phyloP scores from a whole-genome alignment of 2,329 filamentous ascomycete species.

The Aspergillus awamori region DNA sequence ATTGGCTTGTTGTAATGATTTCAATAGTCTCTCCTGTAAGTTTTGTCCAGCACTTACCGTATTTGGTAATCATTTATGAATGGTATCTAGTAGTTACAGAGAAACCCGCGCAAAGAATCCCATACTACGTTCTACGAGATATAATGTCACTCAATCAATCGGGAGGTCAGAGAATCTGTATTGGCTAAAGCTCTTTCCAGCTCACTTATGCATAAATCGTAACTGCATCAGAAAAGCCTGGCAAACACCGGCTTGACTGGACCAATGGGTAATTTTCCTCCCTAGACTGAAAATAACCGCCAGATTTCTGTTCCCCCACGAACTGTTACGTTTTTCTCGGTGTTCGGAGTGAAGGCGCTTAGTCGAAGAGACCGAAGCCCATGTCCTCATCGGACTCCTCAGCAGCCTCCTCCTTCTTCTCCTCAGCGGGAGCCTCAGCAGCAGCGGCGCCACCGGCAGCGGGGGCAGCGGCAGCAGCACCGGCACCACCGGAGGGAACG shows the following conservation, averaged over 20 bases:
- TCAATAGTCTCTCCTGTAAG: background rate
- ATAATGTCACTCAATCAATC: constrained; percentile 20
- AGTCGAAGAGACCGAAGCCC: constrained; percentile 74
- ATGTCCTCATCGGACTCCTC: constrained; percentile 75
- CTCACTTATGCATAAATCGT: constrained; percentile 39
- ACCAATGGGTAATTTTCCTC: constrained; percentile 32
- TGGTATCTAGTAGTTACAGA: background rate
- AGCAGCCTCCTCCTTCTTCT: constrained; percentile 74
- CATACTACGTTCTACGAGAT: constrained; percentile 14
- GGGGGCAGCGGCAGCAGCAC: constrained; percentile 49
- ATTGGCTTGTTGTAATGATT: constrained; percentile 1
- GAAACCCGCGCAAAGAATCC: background rate
- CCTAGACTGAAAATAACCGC: constrained; percentile 35
- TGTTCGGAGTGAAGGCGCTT: constrained; percentile 36
- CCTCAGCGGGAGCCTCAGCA: constrained; percentile 67
- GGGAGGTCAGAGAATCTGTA: constrained; percentile 40
- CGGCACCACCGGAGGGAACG: constrained; percentile 86
- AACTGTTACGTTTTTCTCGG: constrained; percentile 57
- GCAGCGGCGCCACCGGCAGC: constrained; percentile 67
- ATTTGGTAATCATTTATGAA: background rate
- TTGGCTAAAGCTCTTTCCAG: constrained; percentile 39
- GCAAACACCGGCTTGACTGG: constrained; percentile 33
- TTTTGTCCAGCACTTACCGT: constrained; percentile 1
- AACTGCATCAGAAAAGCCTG: constrained; percentile 42
- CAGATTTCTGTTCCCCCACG: constrained; percentile 62